Conservation (phyloP, 257 asterid genomes). For the Primulina tabacum region DNA sequence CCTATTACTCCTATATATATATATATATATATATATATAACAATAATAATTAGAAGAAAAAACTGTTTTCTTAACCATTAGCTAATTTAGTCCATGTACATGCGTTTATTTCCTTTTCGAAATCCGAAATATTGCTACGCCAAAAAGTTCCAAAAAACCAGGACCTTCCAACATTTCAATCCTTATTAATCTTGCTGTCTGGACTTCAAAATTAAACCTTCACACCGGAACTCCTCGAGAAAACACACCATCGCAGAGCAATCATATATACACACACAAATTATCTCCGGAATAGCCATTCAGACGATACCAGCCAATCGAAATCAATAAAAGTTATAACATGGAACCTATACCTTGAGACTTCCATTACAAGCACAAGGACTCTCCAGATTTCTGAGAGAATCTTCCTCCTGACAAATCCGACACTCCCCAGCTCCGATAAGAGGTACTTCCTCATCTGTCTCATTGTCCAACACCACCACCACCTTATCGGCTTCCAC, state of each 20-base stretch:
- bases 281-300: neutral
- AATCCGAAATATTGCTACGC: neutral
- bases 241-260: too few species aligned
- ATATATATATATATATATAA: too few species aligned
- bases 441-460: slow-evolving; percentile 64
- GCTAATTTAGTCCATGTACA: neutral
- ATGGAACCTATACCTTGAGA: slow-evolving; percentile 59
- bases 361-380: slow-evolving; percentile 98
- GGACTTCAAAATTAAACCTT: neutral
- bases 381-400: slow-evolving; percentile 66
- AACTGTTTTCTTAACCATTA: too few species aligned
- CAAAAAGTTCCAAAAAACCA: neutral
- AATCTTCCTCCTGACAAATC: slow-evolving; percentile 98
- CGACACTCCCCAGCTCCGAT: slow-evolving; percentile 82
- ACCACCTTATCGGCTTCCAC: slow-evolving; percentile 39
- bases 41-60: neutral
- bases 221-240: too few species aligned
- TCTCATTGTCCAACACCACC: slow-evolving; percentile 42
- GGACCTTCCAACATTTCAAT: too few species aligned
- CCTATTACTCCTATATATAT: too few species aligned
- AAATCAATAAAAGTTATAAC: slow-evolving; percentile 11
- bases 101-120: neutral
- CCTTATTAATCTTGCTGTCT: neutral
- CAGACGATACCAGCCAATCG: neutral
- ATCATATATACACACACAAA: neutral